These are phyloP conservation scores for Nicotiana rustica DNA, from an alignment of 305 asterid genomes.

Conservation along the genomic window DNA sequence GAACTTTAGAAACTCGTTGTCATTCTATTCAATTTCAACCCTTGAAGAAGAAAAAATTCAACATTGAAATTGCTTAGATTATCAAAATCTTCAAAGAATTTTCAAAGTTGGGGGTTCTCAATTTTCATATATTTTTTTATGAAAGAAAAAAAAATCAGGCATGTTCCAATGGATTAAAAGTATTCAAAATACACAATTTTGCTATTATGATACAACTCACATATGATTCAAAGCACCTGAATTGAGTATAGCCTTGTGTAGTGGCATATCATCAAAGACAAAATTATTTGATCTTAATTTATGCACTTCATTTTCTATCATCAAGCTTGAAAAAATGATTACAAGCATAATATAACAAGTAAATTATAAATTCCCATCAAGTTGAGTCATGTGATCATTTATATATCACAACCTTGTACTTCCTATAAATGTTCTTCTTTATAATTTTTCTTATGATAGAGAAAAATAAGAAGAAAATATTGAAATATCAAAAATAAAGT, in stretches of 20 bases:
- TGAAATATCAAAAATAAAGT: neutral
- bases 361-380: neutral
- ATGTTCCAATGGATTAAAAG: neutral
- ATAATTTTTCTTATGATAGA: neutral
- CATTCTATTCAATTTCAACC: too few species aligned
- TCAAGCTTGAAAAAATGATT: slow-evolving; percentile 31
- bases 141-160: neutral
- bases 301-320: slow-evolving; percentile 31
- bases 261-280: slow-evolving; percentile 20
- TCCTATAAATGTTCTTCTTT: neutral
- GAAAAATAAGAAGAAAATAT: neutral
- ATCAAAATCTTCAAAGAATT: too few species aligned
- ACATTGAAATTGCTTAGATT: too few species aligned
- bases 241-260: slow-evolving; percentile 14
- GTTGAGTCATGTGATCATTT: slow-evolving; percentile 7
- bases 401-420: neutral
- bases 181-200: neutral
- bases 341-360: neutral
- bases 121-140: neutral
- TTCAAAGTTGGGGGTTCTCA: too few species aligned
- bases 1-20: too few species aligned
- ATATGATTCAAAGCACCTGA: slow-evolving; percentile 17
- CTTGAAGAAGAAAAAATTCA: too few species aligned
- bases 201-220: neutral
- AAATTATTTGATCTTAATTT: slow-evolving; percentile 30